Conservation (phyloP, 345 rosid genomes). For the Hibiscus tridactylites region DNA sequence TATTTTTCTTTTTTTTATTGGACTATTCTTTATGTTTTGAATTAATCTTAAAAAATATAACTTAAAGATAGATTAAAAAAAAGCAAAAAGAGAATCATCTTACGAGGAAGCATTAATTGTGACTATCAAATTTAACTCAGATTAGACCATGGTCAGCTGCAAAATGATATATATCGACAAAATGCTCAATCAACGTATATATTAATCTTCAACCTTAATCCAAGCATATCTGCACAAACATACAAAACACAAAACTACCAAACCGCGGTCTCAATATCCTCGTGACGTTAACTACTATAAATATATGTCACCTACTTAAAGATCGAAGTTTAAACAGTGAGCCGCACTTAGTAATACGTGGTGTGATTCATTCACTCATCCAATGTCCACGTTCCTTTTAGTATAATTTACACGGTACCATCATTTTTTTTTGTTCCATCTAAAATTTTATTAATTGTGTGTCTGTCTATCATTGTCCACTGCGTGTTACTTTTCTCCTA, state of each 20-base stretch:
- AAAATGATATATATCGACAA: too few relatives aligned
- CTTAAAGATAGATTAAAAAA: too few relatives aligned
- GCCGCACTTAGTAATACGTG: background rate
- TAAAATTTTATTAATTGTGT: too few relatives aligned
- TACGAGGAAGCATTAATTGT: background rate
- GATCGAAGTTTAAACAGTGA: background rate
- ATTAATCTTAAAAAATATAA: too few relatives aligned
- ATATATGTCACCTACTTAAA: background rate
- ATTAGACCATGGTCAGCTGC: background rate
- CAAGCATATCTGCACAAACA: background rate
- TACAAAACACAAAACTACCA: background rate
- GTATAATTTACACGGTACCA: too few relatives aligned
- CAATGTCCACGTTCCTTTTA: background rate
- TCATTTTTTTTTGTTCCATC: too few relatives aligned
- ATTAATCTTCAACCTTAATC: background rate
- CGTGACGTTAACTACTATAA: background rate
- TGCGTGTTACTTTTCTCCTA: background rate
- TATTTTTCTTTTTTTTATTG: too few relatives aligned
- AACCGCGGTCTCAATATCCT: background rate
- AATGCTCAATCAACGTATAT: background rate
- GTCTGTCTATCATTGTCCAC: too few relatives aligned
- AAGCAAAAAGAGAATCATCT: too few relatives aligned
- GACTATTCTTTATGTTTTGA: too few relatives aligned
- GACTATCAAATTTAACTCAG: background rate
- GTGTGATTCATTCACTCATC: background rate